Conservation (phyloP, 2,329 filamentous ascomycete genomes). For the Cytospora mali region DNA sequence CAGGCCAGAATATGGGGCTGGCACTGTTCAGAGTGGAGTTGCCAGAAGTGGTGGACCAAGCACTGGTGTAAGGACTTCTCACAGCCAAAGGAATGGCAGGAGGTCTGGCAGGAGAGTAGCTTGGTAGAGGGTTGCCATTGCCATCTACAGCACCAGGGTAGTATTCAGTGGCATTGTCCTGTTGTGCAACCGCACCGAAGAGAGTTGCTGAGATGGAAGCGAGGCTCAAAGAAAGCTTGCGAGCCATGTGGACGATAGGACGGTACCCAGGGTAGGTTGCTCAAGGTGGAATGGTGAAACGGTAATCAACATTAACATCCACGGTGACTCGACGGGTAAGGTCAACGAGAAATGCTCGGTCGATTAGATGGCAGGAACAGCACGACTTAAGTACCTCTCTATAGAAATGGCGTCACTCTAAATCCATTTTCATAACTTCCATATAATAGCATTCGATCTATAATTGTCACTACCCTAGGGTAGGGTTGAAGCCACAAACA, state of each 20-base stretch:
- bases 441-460: neutral
- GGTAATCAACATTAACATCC: too few relatives aligned
- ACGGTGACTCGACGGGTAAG: neutral
- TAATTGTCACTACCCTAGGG: neutral
- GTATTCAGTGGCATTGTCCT: conserved; percentile 4
- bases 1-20: conserved; percentile 60
- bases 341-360: neutral
- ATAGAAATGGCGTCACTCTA: neutral
- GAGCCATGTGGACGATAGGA: conserved; percentile 5
- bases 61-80: conserved; percentile 56
- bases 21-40: conserved; percentile 66
- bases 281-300: neutral
- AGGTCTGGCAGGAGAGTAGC: conserved; percentile 37
- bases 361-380: neutral
- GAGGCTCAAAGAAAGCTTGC: neutral
- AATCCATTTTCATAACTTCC: too few relatives aligned
- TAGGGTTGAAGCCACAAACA: neutral
- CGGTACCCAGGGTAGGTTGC: neutral
- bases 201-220: neutral
- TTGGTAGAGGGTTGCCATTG: conserved; percentile 27
- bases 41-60: conserved; percentile 64
- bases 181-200: neutral
- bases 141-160: conserved; percentile 9
- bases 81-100: conserved; percentile 50
- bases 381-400: neutral